Conservation (phyloP, 2,329 filamentous ascomycete species). For the Cordyceps militaris region DNA sequence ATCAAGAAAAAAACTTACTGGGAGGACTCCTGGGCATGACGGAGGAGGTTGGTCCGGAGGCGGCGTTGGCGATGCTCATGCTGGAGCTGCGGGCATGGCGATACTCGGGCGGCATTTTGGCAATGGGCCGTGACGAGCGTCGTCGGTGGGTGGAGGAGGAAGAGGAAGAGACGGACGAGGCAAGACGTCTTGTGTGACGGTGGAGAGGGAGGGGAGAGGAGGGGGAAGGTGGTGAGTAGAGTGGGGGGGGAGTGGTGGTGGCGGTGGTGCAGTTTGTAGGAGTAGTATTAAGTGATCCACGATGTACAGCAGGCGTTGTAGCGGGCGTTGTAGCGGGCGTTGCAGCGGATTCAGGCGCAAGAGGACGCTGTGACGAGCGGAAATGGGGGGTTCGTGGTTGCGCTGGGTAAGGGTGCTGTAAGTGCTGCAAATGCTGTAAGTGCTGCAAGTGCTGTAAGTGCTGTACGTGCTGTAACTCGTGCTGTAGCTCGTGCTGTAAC, state of each 20-base stretch:
- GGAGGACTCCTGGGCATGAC: conserved; percentile 57
- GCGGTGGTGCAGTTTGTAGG: no score
- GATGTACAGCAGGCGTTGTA: background rate
- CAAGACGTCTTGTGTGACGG: conserved; percentile 13
- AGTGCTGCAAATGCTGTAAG: background rate
- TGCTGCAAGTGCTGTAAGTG: background rate
- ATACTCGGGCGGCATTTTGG: conserved; percentile 39
- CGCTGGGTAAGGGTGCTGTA: background rate
- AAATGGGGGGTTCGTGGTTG: no score
- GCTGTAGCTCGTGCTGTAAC: background rate
- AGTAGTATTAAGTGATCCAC: no score
- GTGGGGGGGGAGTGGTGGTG: background rate
- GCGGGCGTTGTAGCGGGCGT: background rate
- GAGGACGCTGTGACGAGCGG: background rate
- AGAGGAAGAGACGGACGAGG: conserved; percentile 13
- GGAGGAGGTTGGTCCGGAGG: conserved; percentile 37
- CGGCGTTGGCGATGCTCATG: conserved; percentile 40
- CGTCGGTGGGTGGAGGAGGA: conserved; percentile 12
- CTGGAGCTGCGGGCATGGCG: conserved; percentile 53
- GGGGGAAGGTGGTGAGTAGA: conserved; percentile 1
- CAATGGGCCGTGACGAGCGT: conserved; percentile 10
- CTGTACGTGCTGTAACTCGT: background rate
- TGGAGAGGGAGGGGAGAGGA: conserved; percentile 1
- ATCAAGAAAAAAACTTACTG: conserved; percentile 38
- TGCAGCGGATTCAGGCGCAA: background rate